phyloP scores from a whole-genome alignment of 306 rosid genomes.

The Trifolium pratense region DNA sequence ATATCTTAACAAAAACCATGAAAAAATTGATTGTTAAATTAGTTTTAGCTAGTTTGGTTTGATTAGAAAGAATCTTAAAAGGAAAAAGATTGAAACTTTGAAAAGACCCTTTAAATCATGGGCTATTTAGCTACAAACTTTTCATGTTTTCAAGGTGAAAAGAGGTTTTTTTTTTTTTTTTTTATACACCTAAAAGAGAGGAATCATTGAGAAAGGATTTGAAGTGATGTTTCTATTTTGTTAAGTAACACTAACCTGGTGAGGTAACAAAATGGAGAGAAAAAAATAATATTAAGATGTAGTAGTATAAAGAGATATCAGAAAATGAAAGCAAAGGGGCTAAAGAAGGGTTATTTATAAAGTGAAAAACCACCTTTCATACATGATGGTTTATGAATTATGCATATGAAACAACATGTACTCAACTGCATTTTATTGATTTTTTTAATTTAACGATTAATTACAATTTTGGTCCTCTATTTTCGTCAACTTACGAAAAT shows the following conservation, averaged over 20 bases:
- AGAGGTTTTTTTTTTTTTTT: constrained; percentile 33
- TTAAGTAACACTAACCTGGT: constrained; percentile 66
- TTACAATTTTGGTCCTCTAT: no score
- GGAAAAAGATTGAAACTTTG: constrained; percentile 26
- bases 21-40: background rate
- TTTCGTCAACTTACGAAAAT: no score
- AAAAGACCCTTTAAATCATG: constrained; percentile 24
- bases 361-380: constrained; percentile 51
- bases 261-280: constrained; percentile 43
- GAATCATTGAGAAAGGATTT: constrained; percentile 45
- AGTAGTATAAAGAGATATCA: constrained; percentile 25
- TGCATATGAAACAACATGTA: constrained; percentile 35
- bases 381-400: background rate
- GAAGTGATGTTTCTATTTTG: constrained; percentile 53
- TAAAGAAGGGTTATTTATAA: constrained; percentile 62
- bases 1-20: background rate
- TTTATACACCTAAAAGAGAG: constrained; percentile 43
- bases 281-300: constrained; percentile 9
- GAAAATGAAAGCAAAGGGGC: constrained; percentile 58
- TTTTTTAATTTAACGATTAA: background rate
- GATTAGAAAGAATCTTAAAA: constrained; percentile 4
- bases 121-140: constrained; percentile 32
- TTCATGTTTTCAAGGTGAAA: constrained; percentile 39
- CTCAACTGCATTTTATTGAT: constrained; percentile 15
- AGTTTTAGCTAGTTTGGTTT: background rate